Conservation (phyloP, 768 basidiomycete genomes). For the Amanita polypyramis region DNA sequence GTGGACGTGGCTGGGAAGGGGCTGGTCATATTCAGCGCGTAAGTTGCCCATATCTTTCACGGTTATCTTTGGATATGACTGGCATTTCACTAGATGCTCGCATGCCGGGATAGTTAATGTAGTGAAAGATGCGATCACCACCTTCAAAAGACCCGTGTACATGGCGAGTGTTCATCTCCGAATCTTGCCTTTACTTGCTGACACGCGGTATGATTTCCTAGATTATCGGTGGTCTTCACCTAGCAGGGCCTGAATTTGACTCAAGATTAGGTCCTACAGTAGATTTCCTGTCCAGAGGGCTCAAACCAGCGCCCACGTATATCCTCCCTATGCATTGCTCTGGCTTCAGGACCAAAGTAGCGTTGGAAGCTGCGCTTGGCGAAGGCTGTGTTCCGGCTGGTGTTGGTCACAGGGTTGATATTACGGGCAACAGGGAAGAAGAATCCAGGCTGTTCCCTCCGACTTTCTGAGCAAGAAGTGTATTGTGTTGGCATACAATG, state of each 20-base stretch:
- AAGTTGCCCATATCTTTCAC: conserved; percentile 19
- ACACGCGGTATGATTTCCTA: conserved; percentile 15
- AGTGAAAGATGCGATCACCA: conserved; percentile 52
- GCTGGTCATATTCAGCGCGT: conserved; percentile 78
- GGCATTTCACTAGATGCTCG: conserved; percentile 23
- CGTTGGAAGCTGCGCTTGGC: conserved; percentile 58
- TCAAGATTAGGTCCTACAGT: conserved; percentile 61
- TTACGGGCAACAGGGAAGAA: conserved; percentile 35
- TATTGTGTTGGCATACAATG: conserved; percentile 6
- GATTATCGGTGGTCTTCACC: conserved; percentile 77
- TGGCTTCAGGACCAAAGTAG: conserved; percentile 68
- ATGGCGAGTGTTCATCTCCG: conserved; percentile 38
- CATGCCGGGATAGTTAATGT: conserved; percentile 87
- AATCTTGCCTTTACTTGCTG: neutral
- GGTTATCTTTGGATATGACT: neutral
- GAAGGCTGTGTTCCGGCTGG: conserved; percentile 73
- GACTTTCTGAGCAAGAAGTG: conserved; percentile 12
- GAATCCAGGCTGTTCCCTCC: conserved; percentile 29
- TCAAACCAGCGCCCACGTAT: conserved; percentile 56
- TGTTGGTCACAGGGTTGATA: conserved; percentile 54
- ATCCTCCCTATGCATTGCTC: conserved; percentile 82
- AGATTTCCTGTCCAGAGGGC: conserved; percentile 49
- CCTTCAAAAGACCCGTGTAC: conserved; percentile 58
- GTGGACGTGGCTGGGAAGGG: conserved; percentile 79
- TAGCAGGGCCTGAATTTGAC: conserved; percentile 59